Conservation (phyloP, 148 eudicot species). For the Nyssa sinensis region DNA sequence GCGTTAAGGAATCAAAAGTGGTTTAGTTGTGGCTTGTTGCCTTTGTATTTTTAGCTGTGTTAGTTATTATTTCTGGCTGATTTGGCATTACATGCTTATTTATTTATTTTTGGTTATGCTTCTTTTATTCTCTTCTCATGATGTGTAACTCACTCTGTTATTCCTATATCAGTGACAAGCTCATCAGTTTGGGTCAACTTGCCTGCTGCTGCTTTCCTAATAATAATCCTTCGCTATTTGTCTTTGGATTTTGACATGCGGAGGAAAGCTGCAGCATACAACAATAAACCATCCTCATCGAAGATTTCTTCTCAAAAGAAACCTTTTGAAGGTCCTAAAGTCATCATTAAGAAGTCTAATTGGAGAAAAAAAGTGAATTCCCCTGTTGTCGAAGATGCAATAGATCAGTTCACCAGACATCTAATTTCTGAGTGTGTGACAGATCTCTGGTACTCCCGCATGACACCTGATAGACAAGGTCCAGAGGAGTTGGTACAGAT, state of each 20-base stretch:
- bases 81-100: not conserved
- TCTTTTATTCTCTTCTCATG: not conserved
- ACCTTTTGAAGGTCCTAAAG: constrained; percentile 42
- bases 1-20: not conserved
- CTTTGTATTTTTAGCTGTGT: not conserved
- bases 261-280: constrained; percentile 79
- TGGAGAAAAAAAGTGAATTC: constrained; percentile 92
- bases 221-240: constrained; percentile 70
- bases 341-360: constrained; percentile 42
- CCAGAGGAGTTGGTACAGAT: constrained; percentile 89
- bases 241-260: constrained; percentile 73
- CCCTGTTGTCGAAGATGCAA: constrained; percentile 84
- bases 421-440: constrained; percentile 95
- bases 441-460: constrained; percentile 89
- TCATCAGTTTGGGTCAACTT: constrained; percentile 92
- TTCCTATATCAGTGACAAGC: constrained; percentile 73
- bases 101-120: too few relatives aligned
- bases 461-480: constrained; percentile 88
- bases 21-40: not conserved
- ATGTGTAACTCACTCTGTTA: constrained; percentile 8
- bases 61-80: not conserved
- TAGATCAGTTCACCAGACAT: constrained; percentile 84
- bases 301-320: constrained; percentile 39
- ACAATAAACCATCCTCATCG: constrained; percentile 46
- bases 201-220: constrained; percentile 72